These are phyloP conservation scores for Colletotrichum nymphaeae DNA, from an alignment of 2,329 filamentous ascomycete species.

Conservation along the genomic window DNA sequence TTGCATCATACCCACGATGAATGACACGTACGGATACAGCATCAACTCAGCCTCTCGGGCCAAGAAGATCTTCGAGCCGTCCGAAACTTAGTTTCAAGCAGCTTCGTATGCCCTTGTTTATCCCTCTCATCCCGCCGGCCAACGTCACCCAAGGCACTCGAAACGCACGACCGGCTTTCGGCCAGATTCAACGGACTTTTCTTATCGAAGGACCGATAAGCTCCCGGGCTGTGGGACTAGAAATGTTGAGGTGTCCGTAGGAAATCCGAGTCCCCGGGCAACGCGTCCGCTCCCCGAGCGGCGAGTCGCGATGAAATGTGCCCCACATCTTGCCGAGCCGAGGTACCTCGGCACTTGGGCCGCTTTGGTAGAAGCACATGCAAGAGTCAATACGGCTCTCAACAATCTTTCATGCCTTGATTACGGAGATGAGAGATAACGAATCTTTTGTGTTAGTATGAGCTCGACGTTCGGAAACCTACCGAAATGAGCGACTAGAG, in stretches of 20 bases:
- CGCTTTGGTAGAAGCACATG: slow-evolving; percentile 10
- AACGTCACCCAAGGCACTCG: background rate
- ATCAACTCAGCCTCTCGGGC: background rate
- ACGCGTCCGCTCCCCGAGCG: background rate
- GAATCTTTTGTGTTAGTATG: background rate
- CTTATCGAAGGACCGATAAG: background rate
- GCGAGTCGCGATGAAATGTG: background rate
- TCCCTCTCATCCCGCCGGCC: background rate
- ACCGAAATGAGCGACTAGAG: background rate
- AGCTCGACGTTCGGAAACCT: too few species aligned
- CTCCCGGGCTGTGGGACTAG: background rate
- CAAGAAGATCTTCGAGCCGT: background rate
- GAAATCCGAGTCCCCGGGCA: background rate
- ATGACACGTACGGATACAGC: background rate
- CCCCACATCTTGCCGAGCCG: slow-evolving; percentile 20
- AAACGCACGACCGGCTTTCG: background rate
- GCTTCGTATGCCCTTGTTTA: background rate
- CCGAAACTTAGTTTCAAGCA: background rate
- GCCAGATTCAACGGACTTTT: background rate
- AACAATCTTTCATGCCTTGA: background rate
- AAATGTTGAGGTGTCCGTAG: too few species aligned
- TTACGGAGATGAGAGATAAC: background rate
- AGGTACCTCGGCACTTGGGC: slow-evolving; percentile 22
- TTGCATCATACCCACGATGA: too few species aligned
- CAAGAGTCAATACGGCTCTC: background rate